A percentile compares a stretch with the other conserved stretches of the same genome.
phyloP scores from a whole-genome alignment of 371 early-diverging fungal genomes.

The Chytridiales sp. region DNA sequence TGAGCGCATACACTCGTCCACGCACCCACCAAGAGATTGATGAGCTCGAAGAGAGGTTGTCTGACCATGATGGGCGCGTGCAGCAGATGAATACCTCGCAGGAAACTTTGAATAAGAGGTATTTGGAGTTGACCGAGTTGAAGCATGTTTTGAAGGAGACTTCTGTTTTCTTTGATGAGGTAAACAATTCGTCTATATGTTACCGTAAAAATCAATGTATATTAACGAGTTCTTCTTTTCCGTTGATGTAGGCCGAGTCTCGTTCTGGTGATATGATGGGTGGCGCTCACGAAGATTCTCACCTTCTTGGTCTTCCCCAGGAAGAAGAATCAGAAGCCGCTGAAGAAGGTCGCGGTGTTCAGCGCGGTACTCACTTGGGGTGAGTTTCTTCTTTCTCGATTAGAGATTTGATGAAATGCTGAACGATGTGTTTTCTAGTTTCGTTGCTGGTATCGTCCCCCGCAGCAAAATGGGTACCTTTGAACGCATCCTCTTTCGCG shows the following conservation, averaged over 20 bases:
- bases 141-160: conserved; percentile 89
- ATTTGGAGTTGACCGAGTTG: conserved; percentile 85
- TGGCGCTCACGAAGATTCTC: conserved; percentile 34
- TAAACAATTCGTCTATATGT: conserved; percentile 8
- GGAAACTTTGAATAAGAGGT: conserved; percentile 80
- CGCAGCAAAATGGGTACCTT: conserved; percentile 81
- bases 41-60: conserved; percentile 82
- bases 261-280: conserved; percentile 36
- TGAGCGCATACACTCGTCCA: conserved; percentile 50
- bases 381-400: no score
- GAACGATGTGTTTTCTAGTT: conserved; percentile 22
- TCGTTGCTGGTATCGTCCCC: conserved; percentile 89
- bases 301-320: conserved; percentile 30
- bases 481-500: conserved; percentile 95
- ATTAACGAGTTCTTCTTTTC: neutral
- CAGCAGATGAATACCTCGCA: conserved; percentile 83
- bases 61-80: conserved; percentile 79
- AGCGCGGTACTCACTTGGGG: conserved; percentile 39
- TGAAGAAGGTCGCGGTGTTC: conserved; percentile 32
- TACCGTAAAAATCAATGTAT: neutral
- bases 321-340: conserved; percentile 24
- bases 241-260: conserved; percentile 37
- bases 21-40: conserved; percentile 91
- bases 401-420: no score
- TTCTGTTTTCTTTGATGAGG: conserved; percentile 70